Base-by-base conservation (phyloP, 2,329 filamentous ascomycete genomes). In the Sclerotiophoma versabilis region DNA sequence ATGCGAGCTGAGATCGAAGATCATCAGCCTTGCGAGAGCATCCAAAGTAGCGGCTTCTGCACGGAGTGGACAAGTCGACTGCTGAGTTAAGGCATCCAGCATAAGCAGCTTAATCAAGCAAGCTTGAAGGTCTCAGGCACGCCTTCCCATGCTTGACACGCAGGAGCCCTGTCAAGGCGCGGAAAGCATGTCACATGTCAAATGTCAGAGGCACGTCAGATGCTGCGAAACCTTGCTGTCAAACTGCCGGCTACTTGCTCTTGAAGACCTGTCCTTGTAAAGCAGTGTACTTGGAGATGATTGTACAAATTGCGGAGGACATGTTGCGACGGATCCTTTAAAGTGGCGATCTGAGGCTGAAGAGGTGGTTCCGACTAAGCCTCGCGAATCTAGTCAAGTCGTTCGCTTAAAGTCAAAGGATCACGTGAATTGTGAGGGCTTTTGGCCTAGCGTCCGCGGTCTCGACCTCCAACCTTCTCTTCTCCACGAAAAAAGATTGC, bases 301-400 rank as follows among this genome's bases (percentile, higher is more conserved):
- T 3, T 7, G 8, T 12, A 4, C 11, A 23, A 2, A 6, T 19
- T 23, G 26, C 25, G 30, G 23, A 25, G 3, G 17, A 25, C 8
- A 12, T 26, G 12, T 38, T 32, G 26, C n/a, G 22, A 38, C 26
- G 22, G 14, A 20, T 15, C 26, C 27, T 17, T 30, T 46, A 49
- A 49, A 49, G 39, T 33, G 17, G 51, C 51, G 19, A 27, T 12
- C 26, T 54, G 51, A 49, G 51, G 51, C 51, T 54, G 51, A 41
- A 39, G 26, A 44, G 23, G 4, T n/a, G 34, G 29, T 25, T 5
- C 5, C 7, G 26, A 17, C 20, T 32, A 22, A 34, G 44, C 39
- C 45, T 49, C 15, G 33, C 39, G 27, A 29, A 45, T 41, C 33
- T 39, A 19, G 27, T 22, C 23, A 38, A n/a, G 27, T 45, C 27